Evolutionary conservation across 2,329 filamentous ascomycete genomes (phyloP), one percentile per base, ranked within the genome.

Genomic region (Aspergillus alliaceus): DNA sequence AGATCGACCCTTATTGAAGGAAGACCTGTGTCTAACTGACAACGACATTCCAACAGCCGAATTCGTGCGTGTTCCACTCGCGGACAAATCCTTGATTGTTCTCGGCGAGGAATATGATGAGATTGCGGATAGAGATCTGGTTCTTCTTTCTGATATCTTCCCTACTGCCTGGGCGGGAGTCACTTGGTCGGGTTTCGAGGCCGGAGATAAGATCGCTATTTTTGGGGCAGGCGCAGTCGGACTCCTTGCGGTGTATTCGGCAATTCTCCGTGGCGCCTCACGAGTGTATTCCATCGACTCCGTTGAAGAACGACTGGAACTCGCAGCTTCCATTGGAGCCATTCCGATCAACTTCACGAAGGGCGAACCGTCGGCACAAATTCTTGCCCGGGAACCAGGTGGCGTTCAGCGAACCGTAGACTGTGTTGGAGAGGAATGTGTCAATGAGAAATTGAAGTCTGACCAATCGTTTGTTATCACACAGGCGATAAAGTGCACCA

Each of bases 151-250:
- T 6, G 76, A 78, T 53, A 76, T 78, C 42, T 76, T 76, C 58
- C 61, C 66, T 12, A 77, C 74, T 1, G 75, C 65, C 14, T 79
- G 76, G 75, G 56, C 67, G 31, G 70, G 67, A 6, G 58, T 79
- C 4, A 61, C 66, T 24, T 70, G 66, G 55, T 66, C 74, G 14
- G 73, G 74, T 11, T 78, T 79, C 63, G 49, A 72, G 51, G 58
- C 76, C 0, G 77, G 77, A 27, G 86, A 89, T 64, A 80, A 75
- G 15, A 79, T 88, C 2, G 85, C 84, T 1, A 80, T 88, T 2
- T 88, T 87, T 57, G 86, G 85, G 1, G 84, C 82, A 2, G 84
- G 85, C 0, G 85, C 86, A 0, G 85, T 88, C 1, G 86, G 86
- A 1, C 69, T 88, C 6, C 86, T 88, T 82, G 84, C 85, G 4